Percentiles rank a stretch among this genome's conserved stretches.
phyloP scores from a whole-genome alignment of 1,139 yeast species.

The Taphrina pruni region DNA sequence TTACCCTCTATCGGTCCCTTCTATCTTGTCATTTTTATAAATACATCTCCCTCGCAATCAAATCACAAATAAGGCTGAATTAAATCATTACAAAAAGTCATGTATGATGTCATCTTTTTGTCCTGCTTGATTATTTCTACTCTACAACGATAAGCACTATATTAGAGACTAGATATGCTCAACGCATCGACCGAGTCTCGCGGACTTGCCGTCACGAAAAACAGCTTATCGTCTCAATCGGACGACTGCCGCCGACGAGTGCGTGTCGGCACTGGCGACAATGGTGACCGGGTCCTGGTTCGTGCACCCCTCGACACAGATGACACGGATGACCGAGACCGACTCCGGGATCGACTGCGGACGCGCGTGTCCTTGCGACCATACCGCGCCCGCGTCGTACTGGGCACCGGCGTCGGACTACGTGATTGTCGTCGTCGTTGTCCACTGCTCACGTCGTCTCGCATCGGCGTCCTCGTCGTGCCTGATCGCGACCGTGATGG shows the following conservation, averaged over 20 bases:
- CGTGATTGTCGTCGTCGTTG: not conserved
- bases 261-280: not conserved
- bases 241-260: too few species aligned
- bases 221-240: not conserved
- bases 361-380: not conserved
- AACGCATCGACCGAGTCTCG: not conserved
- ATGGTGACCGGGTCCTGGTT: not conserved
- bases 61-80: too few species aligned
- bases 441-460: not conserved
- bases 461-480: conserved; percentile 3
- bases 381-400: conserved; percentile 5
- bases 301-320: not conserved
- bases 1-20: too few species aligned
- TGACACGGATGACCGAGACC: too few species aligned
- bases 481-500: conserved; percentile 22
- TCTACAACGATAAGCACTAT: too few species aligned
- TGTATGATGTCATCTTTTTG: too few species aligned
- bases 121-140: too few species aligned
- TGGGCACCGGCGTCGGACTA: conserved; percentile 15
- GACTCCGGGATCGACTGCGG: not conserved
- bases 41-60: too few species aligned
- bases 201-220: not conserved
- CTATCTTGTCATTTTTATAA: too few species aligned
- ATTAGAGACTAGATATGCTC: not conserved
- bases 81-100: too few species aligned